Evolutionary conservation across 768 basidiomycete genomes (phyloP), one percentile per base, ranked within the genome.

Genomic region (Calocybe cyanea): DNA sequence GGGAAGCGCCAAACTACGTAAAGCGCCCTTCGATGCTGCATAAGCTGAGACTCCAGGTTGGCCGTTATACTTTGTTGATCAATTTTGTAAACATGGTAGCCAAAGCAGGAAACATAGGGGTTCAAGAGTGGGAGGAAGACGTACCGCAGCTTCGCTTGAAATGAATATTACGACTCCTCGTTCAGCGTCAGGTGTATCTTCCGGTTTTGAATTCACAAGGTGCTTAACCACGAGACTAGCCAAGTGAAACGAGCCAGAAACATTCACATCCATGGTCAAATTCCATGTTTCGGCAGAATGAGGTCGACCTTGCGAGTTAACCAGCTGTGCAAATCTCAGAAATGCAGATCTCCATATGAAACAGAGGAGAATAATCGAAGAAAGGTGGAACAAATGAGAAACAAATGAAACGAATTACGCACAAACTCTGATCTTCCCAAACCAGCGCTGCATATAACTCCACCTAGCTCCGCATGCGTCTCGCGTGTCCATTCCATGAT

Each of bases 371-470:
- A 2, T 7, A 7, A 11, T 24, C 11, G 38, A 3, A 37, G 6
- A 18, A 20, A 21, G 43, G 20, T 10, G 8, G 28, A n/a, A 20
- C 25, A 33, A 33, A 37, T 18, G 11, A n/a, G 21, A 28, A 24
- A 19, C 3, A 20, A 36, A 9, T 15, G 7, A 25, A 14, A n/a
- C n/a, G 21, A 23, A 25, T 15, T 6, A 43, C 48, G 31, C 33
- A 53, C 51, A 10, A 24, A 61, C 63, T 13, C 60, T 14, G 31
- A 39, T 25, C 45, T 38, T 8, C 70, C 81, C 0, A 80, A 70
- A 3, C 81, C 81, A 3, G 79, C 81, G 49, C 74, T 75, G 54
- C 80, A 78, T 7, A 83, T 69, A 3, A 82, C 75, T 7, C 81
- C 80, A 5, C 80, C 80, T n/a, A 82, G 61, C 20, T 63, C 57